Percentiles rank a stretch among this genome's conserved stretches.
These are phyloP conservation scores for Cyclotella baltica DNA, from an alignment of 108 stramenopile species.

Conservation along the genomic window DNA sequence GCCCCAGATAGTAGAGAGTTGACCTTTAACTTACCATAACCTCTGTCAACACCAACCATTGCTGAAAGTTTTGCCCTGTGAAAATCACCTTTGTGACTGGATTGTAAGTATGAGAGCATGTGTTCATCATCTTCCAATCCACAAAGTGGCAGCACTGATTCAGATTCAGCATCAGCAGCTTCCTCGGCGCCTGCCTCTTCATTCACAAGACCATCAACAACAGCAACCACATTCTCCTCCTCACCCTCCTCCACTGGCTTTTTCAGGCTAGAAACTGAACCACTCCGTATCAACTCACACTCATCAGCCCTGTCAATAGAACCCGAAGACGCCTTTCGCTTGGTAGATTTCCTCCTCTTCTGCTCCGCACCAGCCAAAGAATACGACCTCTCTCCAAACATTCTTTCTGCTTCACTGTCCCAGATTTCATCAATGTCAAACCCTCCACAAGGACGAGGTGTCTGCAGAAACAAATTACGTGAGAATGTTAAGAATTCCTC, in stretches of 20 bases:
- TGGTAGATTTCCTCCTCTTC: constrained; percentile 17
- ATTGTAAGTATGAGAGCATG: constrained; percentile 40
- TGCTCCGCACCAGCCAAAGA: constrained; percentile 5
- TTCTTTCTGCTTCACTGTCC: constrained; percentile 40
- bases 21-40: constrained; percentile 34
- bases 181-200: constrained; percentile 6
- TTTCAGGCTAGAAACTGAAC: neutral
- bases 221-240: neutral
- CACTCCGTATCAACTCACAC: constrained; percentile 2
- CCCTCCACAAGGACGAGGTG: constrained; percentile 43
- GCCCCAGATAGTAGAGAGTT: neutral
- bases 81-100: constrained; percentile 37
- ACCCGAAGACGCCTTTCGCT: constrained; percentile 29
- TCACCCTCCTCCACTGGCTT: constrained; percentile 7
- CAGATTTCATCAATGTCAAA: constrained; percentile 45
- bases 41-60: constrained; percentile 46
- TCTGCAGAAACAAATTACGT: constrained; percentile 49
- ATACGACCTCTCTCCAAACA: constrained; percentile 19
- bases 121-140: constrained; percentile 54
- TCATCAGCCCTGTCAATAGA: constrained; percentile 9
- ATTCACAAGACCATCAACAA: neutral
- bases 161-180: neutral
- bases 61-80: constrained; percentile 47
- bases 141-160: constrained; percentile 35
- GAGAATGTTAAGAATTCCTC: constrained; percentile 46